These are phyloP conservation scores for Urochloa ruziziensis DNA, from an alignment of 176 grass and related monocot genomes.

Conservation along the genomic window DNA sequence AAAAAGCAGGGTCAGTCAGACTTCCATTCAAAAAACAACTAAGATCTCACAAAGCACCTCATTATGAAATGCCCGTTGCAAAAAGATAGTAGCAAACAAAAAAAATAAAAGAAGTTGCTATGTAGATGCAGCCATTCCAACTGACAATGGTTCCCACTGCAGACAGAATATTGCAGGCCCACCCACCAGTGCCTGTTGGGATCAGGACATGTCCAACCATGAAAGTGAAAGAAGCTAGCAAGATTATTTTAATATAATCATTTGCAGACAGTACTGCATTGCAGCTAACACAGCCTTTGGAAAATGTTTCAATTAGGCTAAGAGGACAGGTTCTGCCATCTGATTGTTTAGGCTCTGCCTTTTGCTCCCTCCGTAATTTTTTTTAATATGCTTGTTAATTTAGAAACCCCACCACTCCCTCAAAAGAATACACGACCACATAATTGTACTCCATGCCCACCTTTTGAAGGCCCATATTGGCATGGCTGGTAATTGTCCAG, in stretches of 20 bases:
- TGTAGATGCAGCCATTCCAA: background rate
- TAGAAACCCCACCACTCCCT: conserved; percentile 53
- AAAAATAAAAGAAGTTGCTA: background rate
- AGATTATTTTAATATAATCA: background rate
- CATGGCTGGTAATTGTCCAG: conserved; percentile 21
- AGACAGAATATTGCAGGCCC: background rate
- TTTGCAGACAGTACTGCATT: conserved; percentile 12
- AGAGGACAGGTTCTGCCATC: conserved; percentile 47
- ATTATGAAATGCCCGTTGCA: conserved; percentile 18
- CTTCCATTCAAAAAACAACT: conserved; percentile 33
- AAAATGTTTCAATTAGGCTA: conserved; percentile 23
- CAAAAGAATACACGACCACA: conserved; percentile 73
- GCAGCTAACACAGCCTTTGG: conserved; percentile 35
- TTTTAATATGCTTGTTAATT: conserved; percentile 1
- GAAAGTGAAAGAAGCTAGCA: background rate
- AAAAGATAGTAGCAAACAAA: conserved; percentile 9
- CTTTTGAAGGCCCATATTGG: conserved; percentile 50
- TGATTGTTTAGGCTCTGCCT: conserved; percentile 29
- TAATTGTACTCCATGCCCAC: conserved; percentile 45
- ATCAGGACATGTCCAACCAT: conserved; percentile 16
- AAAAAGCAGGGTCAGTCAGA: conserved; percentile 24
- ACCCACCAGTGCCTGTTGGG: background rate
- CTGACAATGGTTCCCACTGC: background rate
- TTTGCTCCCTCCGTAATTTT: conserved; percentile 23
- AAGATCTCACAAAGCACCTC: conserved; percentile 37